Percentiles rank a stretch among this genome's conserved stretches.
phyloP scores from a whole-genome alignment of 2,329 filamentous ascomycete species.

The Colletotrichum zoysiae region DNA sequence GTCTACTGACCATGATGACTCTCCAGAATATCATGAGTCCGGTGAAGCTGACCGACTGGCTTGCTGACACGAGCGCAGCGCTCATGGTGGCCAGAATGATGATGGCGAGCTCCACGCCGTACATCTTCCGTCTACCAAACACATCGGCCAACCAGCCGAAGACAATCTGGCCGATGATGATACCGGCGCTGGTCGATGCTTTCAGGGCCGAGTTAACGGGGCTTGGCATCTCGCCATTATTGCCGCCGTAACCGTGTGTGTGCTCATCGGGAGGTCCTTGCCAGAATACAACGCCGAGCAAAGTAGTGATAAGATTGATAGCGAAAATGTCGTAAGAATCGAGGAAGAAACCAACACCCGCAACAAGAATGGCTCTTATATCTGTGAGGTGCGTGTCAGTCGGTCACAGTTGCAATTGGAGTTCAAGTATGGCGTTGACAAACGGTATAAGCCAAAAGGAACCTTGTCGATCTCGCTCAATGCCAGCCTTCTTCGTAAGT shows the following conservation, averaged over 20 bases:
- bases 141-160: slow-evolving; percentile 85
- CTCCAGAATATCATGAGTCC: slow-evolving; percentile 80
- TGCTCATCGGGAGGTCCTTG: slow-evolving; percentile 54
- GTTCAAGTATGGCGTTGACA: slow-evolving; percentile 42
- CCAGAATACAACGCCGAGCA: slow-evolving; percentile 85
- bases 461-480: slow-evolving; percentile 85
- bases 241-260: slow-evolving; percentile 62
- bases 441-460: slow-evolving; percentile 78
- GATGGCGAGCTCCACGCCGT: slow-evolving; percentile 80
- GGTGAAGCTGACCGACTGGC: slow-evolving; percentile 69
- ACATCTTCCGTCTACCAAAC: slow-evolving; percentile 84
- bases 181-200: slow-evolving; percentile 83
- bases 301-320: slow-evolving; percentile 78
- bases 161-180: slow-evolving; percentile 80
- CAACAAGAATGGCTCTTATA: slow-evolving; percentile 79
- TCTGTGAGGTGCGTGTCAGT: slow-evolving; percentile 53
- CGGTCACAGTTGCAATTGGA: slow-evolving; percentile 24
- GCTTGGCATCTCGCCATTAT: slow-evolving; percentile 69
- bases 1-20: slow-evolving; percentile 71
- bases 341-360: slow-evolving; percentile 86
- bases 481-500: slow-evolving; percentile 79
- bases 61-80: slow-evolving; percentile 73
- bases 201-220: slow-evolving; percentile 81
- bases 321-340: slow-evolving; percentile 88
- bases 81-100: slow-evolving; percentile 79